Conservation (phyloP, 768 basidiomycete species). For the Pleurotus giganteus region DNA sequence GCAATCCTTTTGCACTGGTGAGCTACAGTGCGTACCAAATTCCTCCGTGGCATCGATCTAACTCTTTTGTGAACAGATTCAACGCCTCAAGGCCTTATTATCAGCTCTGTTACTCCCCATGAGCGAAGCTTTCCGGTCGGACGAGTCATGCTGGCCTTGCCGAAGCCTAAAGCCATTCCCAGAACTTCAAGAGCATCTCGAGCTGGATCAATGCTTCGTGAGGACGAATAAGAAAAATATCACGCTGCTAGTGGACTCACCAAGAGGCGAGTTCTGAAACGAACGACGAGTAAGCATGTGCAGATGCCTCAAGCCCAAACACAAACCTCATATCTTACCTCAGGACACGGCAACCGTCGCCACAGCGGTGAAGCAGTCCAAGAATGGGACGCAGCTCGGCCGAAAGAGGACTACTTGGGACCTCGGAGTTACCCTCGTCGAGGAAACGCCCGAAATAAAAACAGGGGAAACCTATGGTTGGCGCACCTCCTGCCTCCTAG, state of each 20-base stretch:
- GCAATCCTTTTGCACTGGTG: constrained; percentile 59
- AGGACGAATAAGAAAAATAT: constrained; percentile 35
- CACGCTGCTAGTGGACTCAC: constrained; percentile 30
- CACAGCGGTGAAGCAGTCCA: constrained; percentile 15
- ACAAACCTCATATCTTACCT: constrained; percentile 10
- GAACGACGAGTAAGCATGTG: constrained; percentile 79
- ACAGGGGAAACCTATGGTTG: constrained; percentile 19
- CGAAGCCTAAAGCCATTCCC: constrained; percentile 23
- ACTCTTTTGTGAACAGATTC: constrained; percentile 58
- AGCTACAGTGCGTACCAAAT: constrained; percentile 58
- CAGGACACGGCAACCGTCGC: constrained; percentile 19
- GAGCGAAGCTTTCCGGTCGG: constrained; percentile 67
- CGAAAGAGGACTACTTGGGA: constrained; percentile 11
- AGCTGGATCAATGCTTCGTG: constrained; percentile 21
- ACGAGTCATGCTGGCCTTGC: constrained; percentile 31
- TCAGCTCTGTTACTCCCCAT: constrained; percentile 57
- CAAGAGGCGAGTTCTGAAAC: constrained; percentile 48
- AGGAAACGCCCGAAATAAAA: constrained; percentile 47
- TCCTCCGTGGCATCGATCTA: constrained; percentile 62
- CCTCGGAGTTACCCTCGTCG: constrained; percentile 47
- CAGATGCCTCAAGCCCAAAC: constrained; percentile 56
- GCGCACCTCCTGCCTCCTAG: constrained; percentile 12
- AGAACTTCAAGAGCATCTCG: constrained; percentile 8
- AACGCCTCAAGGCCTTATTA: constrained; percentile 54
- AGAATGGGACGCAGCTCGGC: background rate